phyloP scores from a whole-genome alignment of 2,329 filamentous ascomycete genomes.

The Phaeosphaeriaceae sp. region DNA sequence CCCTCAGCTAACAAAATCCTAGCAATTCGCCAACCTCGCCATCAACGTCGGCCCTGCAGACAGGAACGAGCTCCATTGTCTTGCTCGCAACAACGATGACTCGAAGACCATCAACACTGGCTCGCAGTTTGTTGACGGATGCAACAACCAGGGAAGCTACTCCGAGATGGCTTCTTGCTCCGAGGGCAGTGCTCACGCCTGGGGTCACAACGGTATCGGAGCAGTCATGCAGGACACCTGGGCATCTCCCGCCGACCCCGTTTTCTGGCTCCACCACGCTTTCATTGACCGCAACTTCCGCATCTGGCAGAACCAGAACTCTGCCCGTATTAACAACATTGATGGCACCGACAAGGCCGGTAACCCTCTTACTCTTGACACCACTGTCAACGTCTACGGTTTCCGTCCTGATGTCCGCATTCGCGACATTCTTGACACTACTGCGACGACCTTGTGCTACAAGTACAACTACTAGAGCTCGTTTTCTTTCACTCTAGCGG shows the following conservation, averaged over 20 bases:
- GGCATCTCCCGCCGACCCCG: conserved; percentile 43
- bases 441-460: conserved; percentile 37
- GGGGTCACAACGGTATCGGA: conserved; percentile 46
- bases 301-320: conserved; percentile 56
- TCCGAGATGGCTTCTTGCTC: conserved; percentile 38
- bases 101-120: conserved; percentile 36
- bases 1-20: conserved; percentile 7
- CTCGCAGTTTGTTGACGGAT: conserved; percentile 35
- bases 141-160: conserved; percentile 32
- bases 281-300: conserved; percentile 60
- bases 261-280: conserved; percentile 60
- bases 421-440: conserved; percentile 41
- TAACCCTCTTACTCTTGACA: conserved; percentile 35
- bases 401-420: conserved; percentile 36
- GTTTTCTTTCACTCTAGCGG: conserved; percentile 1
- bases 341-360: conserved; percentile 47
- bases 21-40: conserved; percentile 43
- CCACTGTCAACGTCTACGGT: conserved; percentile 33
- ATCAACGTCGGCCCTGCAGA: conserved; percentile 41
- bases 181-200: conserved; percentile 42
- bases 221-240: conserved; percentile 44
- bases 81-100: conserved; percentile 37
- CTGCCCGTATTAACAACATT: conserved; percentile 39
- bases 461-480: conserved; percentile 43
- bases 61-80: conserved; percentile 37